Evolutionary conservation across 2,329 filamentous ascomycete species (phyloP), one percentile per base, ranked within the genome.

Genomic region (Drechslerella stenobrocha): DNA sequence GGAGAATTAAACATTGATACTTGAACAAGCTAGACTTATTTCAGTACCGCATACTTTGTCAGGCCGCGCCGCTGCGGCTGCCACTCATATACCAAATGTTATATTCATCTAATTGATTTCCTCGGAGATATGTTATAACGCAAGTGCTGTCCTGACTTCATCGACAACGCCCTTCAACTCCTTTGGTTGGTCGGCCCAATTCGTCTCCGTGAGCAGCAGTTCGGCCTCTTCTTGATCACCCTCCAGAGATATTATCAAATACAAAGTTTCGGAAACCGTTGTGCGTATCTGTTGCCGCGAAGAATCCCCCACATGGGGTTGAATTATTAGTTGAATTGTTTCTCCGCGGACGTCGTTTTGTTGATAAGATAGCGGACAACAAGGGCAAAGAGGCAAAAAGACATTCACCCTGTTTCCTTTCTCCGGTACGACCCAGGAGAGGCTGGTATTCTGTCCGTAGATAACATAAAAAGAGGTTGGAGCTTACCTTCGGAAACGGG

Each of bases 401-500:
- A n/a, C n/a, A n/a, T n/a, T n/a, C n/a, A n/a, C n/a, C n/a, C n/a
- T 42, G 22, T 42, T 18, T 42, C 37, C 18, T 42, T 18, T 18
- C 37, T 20, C 37, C n/a, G 4, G 15, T n/a, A 20, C 13, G 15
- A n/a, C 7, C 18, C 37, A 18, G 18, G 37, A 20, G 4, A 42
- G 15, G 15, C 52, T 28, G 46, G 37, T 52, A 37, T 35, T 46
- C 46, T 11, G 32, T 11, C 34, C 52, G 37, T 26, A 42, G n/a
- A n/a, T n/a, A 22, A 32, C 37, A 46, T 42, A 58, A 50, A 40
- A 34, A 53, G 52, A 20, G 20, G 23, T 24, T 28, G 3, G 28
- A 59, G 73, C 85, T 78, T 71, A 95, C 84, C 73, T 83, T 83
- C 3, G 91, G 90, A 80, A 89, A 96, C 0, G 89, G 89, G 78